phyloP scores from a whole-genome alignment of 1,284 basidiomycete species.

The Ganoderma resinaceum region DNA sequence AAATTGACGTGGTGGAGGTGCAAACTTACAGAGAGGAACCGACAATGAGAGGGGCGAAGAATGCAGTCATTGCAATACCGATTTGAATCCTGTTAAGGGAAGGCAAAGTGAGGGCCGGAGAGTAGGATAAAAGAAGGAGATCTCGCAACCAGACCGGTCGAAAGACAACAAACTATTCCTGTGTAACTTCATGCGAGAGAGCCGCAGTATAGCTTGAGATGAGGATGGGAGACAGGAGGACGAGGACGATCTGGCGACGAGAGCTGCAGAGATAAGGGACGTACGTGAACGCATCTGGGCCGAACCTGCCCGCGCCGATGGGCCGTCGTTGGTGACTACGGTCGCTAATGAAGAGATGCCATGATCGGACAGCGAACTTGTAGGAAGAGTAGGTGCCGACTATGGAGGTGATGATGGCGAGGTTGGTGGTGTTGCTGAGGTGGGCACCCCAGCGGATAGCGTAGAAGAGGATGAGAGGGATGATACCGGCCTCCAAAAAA shows the following conservation, averaged over 20 bases:
- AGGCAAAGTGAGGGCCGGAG: neutral
- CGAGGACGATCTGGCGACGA: neutral
- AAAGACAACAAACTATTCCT: neutral
- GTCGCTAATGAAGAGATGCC: constrained; percentile 37
- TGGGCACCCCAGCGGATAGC: constrained; percentile 42
- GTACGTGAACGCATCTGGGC: constrained; percentile 41
- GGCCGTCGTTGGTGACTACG: constrained; percentile 38
- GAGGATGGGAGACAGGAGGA: neutral
- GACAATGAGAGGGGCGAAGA: constrained; percentile 43
- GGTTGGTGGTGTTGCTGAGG: constrained; percentile 40
- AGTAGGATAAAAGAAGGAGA: neutral
- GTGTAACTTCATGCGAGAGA: neutral
- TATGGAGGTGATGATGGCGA: constrained; percentile 43
- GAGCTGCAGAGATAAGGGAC: constrained; percentile 10
- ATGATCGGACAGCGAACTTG: constrained; percentile 39
- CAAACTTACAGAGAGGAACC: constrained; percentile 41
- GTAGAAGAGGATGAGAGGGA: constrained; percentile 44
- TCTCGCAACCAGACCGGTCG: neutral
- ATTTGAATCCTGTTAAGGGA: constrained; percentile 35
- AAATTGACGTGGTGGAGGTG: neutral
- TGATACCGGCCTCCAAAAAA: constrained; percentile 40
- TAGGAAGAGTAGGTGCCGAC: constrained; percentile 42
- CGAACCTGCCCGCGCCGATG: constrained; percentile 40
- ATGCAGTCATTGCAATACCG: constrained; percentile 35
- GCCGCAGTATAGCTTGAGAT: neutral